Evolutionary conservation across 768 basidiomycete species (phyloP).

Genomic region (Lentinula sp.): DNA sequence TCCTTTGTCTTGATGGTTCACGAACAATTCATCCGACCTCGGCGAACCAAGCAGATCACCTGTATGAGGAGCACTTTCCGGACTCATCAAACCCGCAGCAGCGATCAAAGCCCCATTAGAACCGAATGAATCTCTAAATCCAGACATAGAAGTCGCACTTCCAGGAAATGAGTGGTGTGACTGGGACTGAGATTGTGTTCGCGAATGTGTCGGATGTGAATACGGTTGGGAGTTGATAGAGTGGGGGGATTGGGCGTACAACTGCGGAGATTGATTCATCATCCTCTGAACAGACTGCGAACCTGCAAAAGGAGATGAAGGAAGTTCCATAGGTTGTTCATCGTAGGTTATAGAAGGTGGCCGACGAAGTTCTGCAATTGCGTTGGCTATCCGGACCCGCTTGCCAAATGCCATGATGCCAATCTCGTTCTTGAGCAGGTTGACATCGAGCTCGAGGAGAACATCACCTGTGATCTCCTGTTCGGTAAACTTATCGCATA

Average conservation of each 20-base stretch:
- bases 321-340: conserved; percentile 26
- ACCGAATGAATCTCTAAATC: conserved; percentile 1
- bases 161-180: conserved; percentile 41
- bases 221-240: conserved; percentile 3
- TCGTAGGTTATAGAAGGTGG: conserved; percentile 42
- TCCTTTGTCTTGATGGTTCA: background rate
- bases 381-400: conserved; percentile 87
- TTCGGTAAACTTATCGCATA: conserved; percentile 89
- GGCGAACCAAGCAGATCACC: conserved; percentile 8
- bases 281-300: background rate
- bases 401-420: conserved; percentile 94
- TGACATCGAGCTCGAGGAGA: conserved; percentile 87
- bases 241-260: conserved; percentile 6
- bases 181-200: conserved; percentile 36
- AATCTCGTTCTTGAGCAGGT: conserved; percentile 87
- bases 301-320: conserved; percentile 20
- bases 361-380: conserved; percentile 80
- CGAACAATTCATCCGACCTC: background rate
- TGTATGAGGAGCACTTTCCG: conserved; percentile 14
- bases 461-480: conserved; percentile 99
- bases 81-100: conserved; percentile 18
- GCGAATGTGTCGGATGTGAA: conserved; percentile 22
- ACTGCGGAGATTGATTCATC: conserved; percentile 11
- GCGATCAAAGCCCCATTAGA: conserved; percentile 14
- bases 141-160: conserved; percentile 8